Conservation (phyloP, 805 yeast genomes). For the Cyberlindnera mrakii region DNA sequence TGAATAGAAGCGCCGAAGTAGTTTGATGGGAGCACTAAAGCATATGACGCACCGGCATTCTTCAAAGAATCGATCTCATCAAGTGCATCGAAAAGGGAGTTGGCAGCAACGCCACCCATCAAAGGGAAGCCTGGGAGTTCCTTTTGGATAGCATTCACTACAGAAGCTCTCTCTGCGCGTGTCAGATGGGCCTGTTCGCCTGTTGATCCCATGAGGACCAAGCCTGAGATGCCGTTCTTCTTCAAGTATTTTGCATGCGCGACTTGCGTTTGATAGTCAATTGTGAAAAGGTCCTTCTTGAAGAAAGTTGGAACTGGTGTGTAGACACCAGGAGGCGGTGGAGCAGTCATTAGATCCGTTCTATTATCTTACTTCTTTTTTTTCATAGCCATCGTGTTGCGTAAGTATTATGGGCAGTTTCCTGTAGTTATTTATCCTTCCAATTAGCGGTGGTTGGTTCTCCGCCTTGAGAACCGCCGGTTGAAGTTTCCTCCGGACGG, state of each 20-base stretch:
- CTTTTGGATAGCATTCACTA: conserved; percentile 29
- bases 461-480: too few species aligned
- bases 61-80: conserved; percentile 32
- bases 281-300: conserved; percentile 31
- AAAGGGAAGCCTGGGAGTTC: conserved; percentile 36
- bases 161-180: conserved; percentile 34
- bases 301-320: conserved; percentile 52
- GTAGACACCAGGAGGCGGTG: conserved; percentile 38
- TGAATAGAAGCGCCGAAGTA: conserved; percentile 42
- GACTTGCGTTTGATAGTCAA: conserved; percentile 40
- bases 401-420: too few species aligned
- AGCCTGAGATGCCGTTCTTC: conserved; percentile 40
- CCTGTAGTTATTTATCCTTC: too few species aligned
- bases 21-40: conserved; percentile 38
- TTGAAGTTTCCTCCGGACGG: too few species aligned
- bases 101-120: conserved; percentile 44
- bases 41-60: conserved; percentile 34
- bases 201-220: conserved; percentile 46
- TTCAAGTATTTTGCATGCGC: conserved; percentile 38
- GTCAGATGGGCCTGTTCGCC: conserved; percentile 51
- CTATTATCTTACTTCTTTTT: too few species aligned
- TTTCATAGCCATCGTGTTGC: too few species aligned
- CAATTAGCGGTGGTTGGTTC: too few species aligned
- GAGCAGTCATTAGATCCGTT: conserved; percentile 7
- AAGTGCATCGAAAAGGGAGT: conserved; percentile 39